Percentiles rank a stretch among this genome's conserved stretches.
These are phyloP conservation scores for Rhizopogon vinicolor DNA, from an alignment of 768 basidiomycete genomes.

Conservation along the genomic window DNA sequence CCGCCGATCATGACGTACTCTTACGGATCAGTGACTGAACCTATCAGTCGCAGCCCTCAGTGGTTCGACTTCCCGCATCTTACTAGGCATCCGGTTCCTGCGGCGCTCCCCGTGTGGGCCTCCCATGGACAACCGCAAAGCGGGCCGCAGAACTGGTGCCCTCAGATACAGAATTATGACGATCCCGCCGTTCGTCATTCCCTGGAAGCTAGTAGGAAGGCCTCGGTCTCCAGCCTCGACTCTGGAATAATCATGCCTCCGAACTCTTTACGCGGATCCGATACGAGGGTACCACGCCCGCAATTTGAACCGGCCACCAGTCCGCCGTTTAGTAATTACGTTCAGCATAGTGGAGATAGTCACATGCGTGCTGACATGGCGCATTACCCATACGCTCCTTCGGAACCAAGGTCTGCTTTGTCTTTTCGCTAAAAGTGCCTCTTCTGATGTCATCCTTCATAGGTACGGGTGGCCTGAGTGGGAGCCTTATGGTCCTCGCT, in stretches of 20 bases:
- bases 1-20: constrained; percentile 9
- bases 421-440: neutral
- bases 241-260: constrained; percentile 8
- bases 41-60: constrained; percentile 11
- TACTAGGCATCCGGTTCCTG: constrained; percentile 23
- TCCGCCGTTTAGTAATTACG: neutral
- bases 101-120: constrained; percentile 10
- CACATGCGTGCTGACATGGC: neutral
- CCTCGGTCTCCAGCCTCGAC: constrained; percentile 7
- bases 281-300: constrained; percentile 2
- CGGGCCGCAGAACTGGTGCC: constrained; percentile 1
- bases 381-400: neutral
- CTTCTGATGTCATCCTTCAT: neutral
- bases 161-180: constrained; percentile 6
- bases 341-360: neutral
- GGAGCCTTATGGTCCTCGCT: constrained; percentile 10
- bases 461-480: constrained; percentile 13
- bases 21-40: constrained; percentile 8
- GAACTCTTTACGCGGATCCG: constrained; percentile 4
- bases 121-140: neutral
- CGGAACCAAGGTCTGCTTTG: constrained; percentile 11
- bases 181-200: constrained; percentile 4
- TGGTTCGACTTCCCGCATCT: constrained; percentile 24
- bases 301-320: neutral
- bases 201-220: constrained; percentile 7